Percentiles rank a stretch among this genome's conserved stretches.
These are phyloP conservation scores for Jimgerdemannia flammicorona DNA, from an alignment of 192 early-diverging fungal species.

Conservation along the genomic window DNA sequence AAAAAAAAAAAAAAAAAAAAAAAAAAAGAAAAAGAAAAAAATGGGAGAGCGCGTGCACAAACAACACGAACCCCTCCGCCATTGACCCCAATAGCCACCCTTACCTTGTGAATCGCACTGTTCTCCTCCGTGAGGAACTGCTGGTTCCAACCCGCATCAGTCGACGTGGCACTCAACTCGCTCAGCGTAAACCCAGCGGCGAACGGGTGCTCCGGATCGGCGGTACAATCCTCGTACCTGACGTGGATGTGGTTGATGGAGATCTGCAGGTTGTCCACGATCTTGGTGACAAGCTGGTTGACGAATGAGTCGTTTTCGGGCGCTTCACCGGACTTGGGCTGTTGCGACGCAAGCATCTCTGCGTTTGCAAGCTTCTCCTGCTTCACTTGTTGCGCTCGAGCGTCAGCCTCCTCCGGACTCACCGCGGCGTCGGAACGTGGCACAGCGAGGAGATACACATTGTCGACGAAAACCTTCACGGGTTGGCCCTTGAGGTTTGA, in stretches of 20 bases:
- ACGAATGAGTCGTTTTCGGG: conserved; percentile 81
- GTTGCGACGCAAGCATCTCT: conserved; percentile 52
- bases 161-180: conserved; percentile 90
- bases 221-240: conserved; percentile 87
- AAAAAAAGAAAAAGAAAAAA: neutral
- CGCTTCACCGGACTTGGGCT: conserved; percentile 13
- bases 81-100: neutral
- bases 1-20: too few relatives aligned
- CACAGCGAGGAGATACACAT: conserved; percentile 84
- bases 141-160: conserved; percentile 79
- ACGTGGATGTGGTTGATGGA: conserved; percentile 95
- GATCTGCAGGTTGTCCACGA: conserved; percentile 95
- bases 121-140: conserved; percentile 77
- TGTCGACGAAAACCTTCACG: conserved; percentile 82
- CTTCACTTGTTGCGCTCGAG: conserved; percentile 74
- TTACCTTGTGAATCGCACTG: conserved; percentile 85
- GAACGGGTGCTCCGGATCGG: conserved; percentile 76
- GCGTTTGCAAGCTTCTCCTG: conserved; percentile 77
- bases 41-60: neutral
- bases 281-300: conserved; percentile 86
- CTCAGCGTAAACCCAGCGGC: conserved; percentile 84
- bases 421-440: conserved; percentile 69
- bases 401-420: conserved; percentile 77
- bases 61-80: neutral
- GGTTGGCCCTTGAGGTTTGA: conserved; percentile 93